Evolutionary conservation across 768 basidiomycete genomes (phyloP), one percentile per base, ranked within the genome.

Genomic region (Boletus rufocinnamomeus): DNA sequence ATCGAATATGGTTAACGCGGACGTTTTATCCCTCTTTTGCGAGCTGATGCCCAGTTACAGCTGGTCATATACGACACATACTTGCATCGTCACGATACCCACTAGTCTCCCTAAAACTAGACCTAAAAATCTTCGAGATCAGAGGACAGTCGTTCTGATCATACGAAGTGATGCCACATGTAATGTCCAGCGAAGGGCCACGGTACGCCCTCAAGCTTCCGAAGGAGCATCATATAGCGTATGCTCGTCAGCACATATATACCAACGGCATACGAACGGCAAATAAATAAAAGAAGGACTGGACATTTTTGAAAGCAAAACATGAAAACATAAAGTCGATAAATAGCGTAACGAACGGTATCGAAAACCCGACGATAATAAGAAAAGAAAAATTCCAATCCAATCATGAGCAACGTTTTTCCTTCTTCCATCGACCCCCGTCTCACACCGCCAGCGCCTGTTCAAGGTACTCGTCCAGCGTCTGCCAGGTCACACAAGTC

Each of bases 381-480:
- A n/a, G n/a, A n/a, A n/a, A 27, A 27, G 27, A 30, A 9, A 16
- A 16, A 21, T 7, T 38, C 17, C 19, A 40, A 52, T 45, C 41
- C 27, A 45, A 43, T 46, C 38, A 41, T 27, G 23, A 38, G 3
- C 40, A 25, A 8, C 4, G 19, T 4, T 2, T 21, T 13, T 13
- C 27, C 3, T 17, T 28, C 19, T 11, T 4, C 21, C 23, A 6
- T 7, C 23, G 16, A 27, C 44, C 34, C 9, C 19, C 6, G 1
- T 34, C 53, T 68, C 62, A 69, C 28, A 60, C 50, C 11, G 58
- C 50, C 49, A 69, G 28, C 16, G 62, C 72, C n/a, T 63, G 66
- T 28, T 58, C 63, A 38, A 72, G 65, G 48, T 74, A 72, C 50
- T 72, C 71, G 56, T 72, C 71, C 28, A 72, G 63, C 35, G 52